Percentiles rank a stretch among this genome's conserved stretches.
Conservation (phyloP, 2,329 filamentous ascomycete genomes). For the Ophiostoma ips region DNA sequence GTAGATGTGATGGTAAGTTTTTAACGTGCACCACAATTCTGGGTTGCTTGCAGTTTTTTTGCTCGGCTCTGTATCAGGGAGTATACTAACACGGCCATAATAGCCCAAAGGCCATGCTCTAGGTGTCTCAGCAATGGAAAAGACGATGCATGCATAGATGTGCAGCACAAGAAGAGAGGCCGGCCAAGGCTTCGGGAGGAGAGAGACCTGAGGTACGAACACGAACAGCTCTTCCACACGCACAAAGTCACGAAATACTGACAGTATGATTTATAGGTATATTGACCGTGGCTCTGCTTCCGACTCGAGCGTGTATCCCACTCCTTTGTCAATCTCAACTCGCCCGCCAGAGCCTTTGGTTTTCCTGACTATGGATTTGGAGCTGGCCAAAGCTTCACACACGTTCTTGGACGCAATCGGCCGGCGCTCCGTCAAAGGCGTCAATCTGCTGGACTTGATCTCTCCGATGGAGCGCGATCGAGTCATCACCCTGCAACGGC, state of each 20-base stretch:
- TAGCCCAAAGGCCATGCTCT: constrained; percentile 63
- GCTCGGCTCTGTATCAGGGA: too few species aligned
- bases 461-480: constrained; percentile 37
- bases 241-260: constrained; percentile 20
- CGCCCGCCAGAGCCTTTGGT: constrained; percentile 37
- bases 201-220: constrained; percentile 43
- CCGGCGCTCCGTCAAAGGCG: constrained; percentile 30
- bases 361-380: constrained; percentile 44
- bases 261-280: constrained; percentile 32
- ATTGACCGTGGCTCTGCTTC: constrained; percentile 34
- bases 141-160: constrained; percentile 66
- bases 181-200: constrained; percentile 66
- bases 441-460: constrained; percentile 42
- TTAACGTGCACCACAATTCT: background rate
- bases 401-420: constrained; percentile 44
- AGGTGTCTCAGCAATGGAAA: constrained; percentile 68
- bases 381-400: constrained; percentile 41
- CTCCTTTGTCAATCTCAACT: constrained; percentile 28
- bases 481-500: constrained; percentile 33
- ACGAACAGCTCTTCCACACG: constrained; percentile 35
- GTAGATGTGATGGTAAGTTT: constrained; percentile 9
- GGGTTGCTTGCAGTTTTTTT: too few species aligned
- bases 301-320: constrained; percentile 36
- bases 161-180: constrained; percentile 75
- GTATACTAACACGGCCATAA: background rate